Conservation (phyloP, 768 basidiomycete genomes). For the Hypsizygus marmoreus region DNA sequence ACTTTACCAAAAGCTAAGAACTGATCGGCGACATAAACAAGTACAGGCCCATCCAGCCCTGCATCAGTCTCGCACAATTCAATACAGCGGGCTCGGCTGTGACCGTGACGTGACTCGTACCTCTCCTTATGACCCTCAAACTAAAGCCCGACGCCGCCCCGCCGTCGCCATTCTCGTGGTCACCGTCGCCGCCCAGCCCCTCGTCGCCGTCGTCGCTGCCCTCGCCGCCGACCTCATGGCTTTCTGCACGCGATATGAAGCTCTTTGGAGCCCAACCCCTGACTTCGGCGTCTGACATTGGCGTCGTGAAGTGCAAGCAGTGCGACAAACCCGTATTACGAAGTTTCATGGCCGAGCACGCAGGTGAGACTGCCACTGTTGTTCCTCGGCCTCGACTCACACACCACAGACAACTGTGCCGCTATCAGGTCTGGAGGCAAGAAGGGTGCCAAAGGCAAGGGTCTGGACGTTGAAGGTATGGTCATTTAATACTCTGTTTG, state of each 20-base stretch:
- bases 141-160: slow-evolving; percentile 42
- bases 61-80: background rate
- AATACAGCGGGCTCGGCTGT: slow-evolving; percentile 1
- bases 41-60: background rate
- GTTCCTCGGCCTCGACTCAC: background rate
- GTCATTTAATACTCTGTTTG: slow-evolving; percentile 6
- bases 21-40: background rate
- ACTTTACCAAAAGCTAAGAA: too few species aligned
- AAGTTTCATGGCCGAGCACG: slow-evolving; percentile 75
- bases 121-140: slow-evolving; percentile 45
- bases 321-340: slow-evolving; percentile 82
- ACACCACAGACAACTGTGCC: slow-evolving; percentile 56
- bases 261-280: slow-evolving; percentile 81
- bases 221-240: slow-evolving; percentile 83
- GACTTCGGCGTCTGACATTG: slow-evolving; percentile 55
- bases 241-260: slow-evolving; percentile 86
- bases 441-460: slow-evolving; percentile 61
- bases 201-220: slow-evolving; percentile 46
- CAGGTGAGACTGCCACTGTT: slow-evolving; percentile 43
- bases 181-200: slow-evolving; percentile 43
- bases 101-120: slow-evolving; percentile 16
- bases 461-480: slow-evolving; percentile 43
- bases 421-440: slow-evolving; percentile 53
- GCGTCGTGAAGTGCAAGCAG: slow-evolving; percentile 75
- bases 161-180: slow-evolving; percentile 67